Conservation (phyloP, 1,284 basidiomycete genomes). For the Leccinum huronense region DNA sequence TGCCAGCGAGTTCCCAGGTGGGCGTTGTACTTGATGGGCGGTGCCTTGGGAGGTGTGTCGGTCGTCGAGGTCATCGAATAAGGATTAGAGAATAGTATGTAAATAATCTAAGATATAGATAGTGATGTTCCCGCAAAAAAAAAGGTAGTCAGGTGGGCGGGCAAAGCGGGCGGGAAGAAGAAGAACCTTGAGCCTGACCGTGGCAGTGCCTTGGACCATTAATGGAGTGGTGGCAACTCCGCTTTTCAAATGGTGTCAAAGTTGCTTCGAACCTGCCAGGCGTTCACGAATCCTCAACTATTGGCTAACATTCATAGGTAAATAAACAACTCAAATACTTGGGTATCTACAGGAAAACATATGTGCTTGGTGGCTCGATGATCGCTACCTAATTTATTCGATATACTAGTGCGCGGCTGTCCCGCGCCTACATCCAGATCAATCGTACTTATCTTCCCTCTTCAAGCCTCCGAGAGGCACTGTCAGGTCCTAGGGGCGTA, state of each 20-base stretch:
- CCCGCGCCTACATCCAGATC: neutral
- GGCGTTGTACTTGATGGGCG: constrained; percentile 64
- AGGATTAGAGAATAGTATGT: constrained; percentile 22
- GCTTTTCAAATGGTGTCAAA: constrained; percentile 6
- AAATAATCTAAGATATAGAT: constrained; percentile 5
- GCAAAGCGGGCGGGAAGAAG: constrained; percentile 9
- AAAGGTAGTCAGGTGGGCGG: neutral
- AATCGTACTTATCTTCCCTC: neutral
- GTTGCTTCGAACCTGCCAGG: no score
- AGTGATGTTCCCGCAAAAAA: constrained; percentile 20
- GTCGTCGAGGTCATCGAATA: constrained; percentile 39
- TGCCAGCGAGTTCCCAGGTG: constrained; percentile 78
- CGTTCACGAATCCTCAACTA: no score
- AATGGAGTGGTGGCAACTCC: neutral
- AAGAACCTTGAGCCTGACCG: neutral
- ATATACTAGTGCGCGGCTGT: neutral
- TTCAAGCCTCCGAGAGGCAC: neutral
- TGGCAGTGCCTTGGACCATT: neutral
- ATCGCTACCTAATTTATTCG: neutral
- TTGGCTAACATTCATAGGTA: no score
- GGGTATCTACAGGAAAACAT: no score
- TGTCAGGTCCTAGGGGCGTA: neutral
- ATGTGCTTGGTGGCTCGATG: no score
- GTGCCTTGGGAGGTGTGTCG: constrained; percentile 62
- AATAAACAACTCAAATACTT: no score